A percentile compares a stretch with the other conserved stretches of the same genome.
Evolutionary conservation across 306 rosid species (phyloP).

Genomic region (Begonia fuchsioides): DNA sequence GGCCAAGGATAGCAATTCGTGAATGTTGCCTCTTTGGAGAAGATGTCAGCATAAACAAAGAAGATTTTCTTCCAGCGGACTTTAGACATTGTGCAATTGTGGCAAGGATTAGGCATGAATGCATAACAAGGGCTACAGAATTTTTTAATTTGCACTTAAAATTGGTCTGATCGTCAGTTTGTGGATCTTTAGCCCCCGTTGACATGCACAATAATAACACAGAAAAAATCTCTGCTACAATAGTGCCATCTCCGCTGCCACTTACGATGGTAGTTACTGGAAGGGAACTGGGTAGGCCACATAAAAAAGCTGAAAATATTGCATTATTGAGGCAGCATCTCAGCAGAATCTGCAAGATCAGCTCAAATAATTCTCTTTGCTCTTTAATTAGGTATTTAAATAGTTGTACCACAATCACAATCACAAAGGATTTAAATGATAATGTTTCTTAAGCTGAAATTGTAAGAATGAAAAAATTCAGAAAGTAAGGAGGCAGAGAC

Average conservation of each 20-base stretch:
- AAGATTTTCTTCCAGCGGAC: slow-evolving; percentile 78
- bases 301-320: slow-evolving; percentile 61
- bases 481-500: slow-evolving; percentile 20
- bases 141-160: slow-evolving; percentile 42
- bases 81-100: slow-evolving; percentile 62
- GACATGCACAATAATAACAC: slow-evolving; percentile 48
- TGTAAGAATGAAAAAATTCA: background rate
- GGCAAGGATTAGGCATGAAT: slow-evolving; percentile 72
- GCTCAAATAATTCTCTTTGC: slow-evolving; percentile 3
- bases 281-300: slow-evolving; percentile 80
- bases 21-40: slow-evolving; percentile 74
- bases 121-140: slow-evolving; percentile 43
- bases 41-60: slow-evolving; percentile 68
- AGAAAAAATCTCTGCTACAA: slow-evolving; percentile 67
- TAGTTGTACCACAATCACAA: slow-evolving; percentile 6
- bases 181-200: slow-evolving; percentile 43
- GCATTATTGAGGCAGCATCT: slow-evolving; percentile 67
- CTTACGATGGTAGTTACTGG: slow-evolving; percentile 88
- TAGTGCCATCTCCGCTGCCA: slow-evolving; percentile 88
- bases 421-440: too few species aligned
- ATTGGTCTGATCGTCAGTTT: slow-evolving; percentile 36
- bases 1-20: slow-evolving; percentile 61
- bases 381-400: slow-evolving; percentile 5
- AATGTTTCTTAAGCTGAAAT: background rate
- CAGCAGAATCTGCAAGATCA: slow-evolving; percentile 52